phyloP scores from a whole-genome alignment of 805 yeast species.

The Vanderwaltozyma yarrowii region DNA sequence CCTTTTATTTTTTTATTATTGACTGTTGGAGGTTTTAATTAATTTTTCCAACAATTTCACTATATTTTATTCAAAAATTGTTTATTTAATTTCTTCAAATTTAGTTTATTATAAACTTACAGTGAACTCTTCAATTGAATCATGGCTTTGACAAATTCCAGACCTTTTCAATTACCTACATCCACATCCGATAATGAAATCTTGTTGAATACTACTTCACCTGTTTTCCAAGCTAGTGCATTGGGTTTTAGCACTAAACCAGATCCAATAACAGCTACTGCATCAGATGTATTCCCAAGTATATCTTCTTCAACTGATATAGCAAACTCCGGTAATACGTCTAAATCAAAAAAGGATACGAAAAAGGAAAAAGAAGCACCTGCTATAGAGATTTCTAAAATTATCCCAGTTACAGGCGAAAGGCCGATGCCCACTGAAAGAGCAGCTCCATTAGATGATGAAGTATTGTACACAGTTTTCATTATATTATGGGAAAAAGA shows the following conservation, averaged over 20 bases:
- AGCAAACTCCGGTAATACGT: neutral
- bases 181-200: slow-evolving; percentile 26
- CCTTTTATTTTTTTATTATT: slow-evolving; percentile 1
- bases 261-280: slow-evolving; percentile 2
- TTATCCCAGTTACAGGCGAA: slow-evolving; percentile 72
- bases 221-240: slow-evolving; percentile 24
- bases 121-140: slow-evolving; percentile 1
- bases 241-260: slow-evolving; percentile 11
- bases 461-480: slow-evolving; percentile 66
- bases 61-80: neutral
- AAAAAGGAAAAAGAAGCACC: slow-evolving; percentile 18
- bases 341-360: slow-evolving; percentile 8
- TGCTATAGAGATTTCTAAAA: slow-evolving; percentile 44
- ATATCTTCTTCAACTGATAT: neutral
- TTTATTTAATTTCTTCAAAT: neutral
- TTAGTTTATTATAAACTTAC: too few species aligned
- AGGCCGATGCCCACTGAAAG: slow-evolving; percentile 63
- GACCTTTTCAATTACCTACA: slow-evolving; percentile 46
- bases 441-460: slow-evolving; percentile 46
- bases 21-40: slow-evolving; percentile 5
- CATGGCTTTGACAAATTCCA: slow-evolving; percentile 61
- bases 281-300: slow-evolving; percentile 2
- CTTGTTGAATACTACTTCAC: slow-evolving; percentile 25
- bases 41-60: slow-evolving; percentile 2
- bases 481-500: slow-evolving; percentile 61